These are phyloP conservation scores for Calonectria henricotiae DNA, from an alignment of 2,329 filamentous ascomycete species.

Conservation along the genomic window DNA sequence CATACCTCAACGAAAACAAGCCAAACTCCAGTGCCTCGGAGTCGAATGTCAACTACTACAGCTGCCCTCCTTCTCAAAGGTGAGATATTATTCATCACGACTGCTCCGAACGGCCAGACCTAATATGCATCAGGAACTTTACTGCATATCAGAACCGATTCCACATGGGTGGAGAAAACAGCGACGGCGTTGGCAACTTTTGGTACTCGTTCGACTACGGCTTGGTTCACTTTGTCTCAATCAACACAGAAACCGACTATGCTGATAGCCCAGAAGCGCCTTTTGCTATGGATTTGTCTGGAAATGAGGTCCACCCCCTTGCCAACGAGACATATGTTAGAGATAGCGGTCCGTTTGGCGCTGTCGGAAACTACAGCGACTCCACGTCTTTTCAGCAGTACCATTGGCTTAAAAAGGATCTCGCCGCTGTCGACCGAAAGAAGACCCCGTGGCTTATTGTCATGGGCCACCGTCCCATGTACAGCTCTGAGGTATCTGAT, in stretches of 20 bases:
- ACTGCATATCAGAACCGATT: slow-evolving; percentile 68
- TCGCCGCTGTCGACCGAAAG: slow-evolving; percentile 62
- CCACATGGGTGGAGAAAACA: slow-evolving; percentile 66
- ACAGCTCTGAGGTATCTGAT: slow-evolving; percentile 60
- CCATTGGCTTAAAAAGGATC: slow-evolving; percentile 64
- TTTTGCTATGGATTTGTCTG: slow-evolving; percentile 62
- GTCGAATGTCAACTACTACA: slow-evolving; percentile 65
- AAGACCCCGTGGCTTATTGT: slow-evolving; percentile 67
- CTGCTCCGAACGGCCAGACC: neutral
- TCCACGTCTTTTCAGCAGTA: slow-evolving; percentile 65
- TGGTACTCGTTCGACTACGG: slow-evolving; percentile 69
- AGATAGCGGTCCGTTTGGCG: slow-evolving; percentile 67
- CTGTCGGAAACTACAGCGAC: slow-evolving; percentile 59
- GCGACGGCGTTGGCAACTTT: slow-evolving; percentile 66
- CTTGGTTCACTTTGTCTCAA: slow-evolving; percentile 66
- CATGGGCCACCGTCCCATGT: slow-evolving; percentile 68
- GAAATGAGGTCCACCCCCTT: slow-evolving; percentile 60
- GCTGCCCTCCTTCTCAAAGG: slow-evolving; percentile 67
- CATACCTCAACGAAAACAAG: slow-evolving; percentile 64
- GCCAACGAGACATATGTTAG: slow-evolving; percentile 64
- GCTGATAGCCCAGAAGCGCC: slow-evolving; percentile 51
- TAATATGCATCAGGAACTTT: slow-evolving; percentile 57
- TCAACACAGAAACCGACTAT: slow-evolving; percentile 68
- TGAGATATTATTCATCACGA: neutral
- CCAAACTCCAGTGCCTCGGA: slow-evolving; percentile 61